Evolutionary conservation across 352 stramenopile genomes (phyloP).

Genomic region (Globisporangium nagaii): DNA sequence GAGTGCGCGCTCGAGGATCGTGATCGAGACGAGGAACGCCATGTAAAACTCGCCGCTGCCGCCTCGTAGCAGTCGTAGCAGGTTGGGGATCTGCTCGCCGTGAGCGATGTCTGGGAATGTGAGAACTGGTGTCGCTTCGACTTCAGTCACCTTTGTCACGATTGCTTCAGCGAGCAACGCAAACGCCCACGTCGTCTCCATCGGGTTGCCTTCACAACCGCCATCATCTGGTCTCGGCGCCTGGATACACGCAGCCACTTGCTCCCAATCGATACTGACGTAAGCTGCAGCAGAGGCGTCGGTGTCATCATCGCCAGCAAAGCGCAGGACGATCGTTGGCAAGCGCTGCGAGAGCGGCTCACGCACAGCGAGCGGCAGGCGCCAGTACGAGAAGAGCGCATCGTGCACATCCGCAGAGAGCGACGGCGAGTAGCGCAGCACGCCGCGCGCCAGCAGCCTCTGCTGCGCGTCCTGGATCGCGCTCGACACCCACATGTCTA

Average conservation of each 20-base stretch:
- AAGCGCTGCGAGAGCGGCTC: conserved; percentile 12
- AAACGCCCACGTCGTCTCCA: conserved; percentile 32
- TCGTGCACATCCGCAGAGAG: conserved; percentile 39
- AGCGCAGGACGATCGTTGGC: conserved; percentile 13
- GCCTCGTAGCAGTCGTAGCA: conserved; percentile 18
- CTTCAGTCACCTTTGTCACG: neutral
- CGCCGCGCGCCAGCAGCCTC: neutral
- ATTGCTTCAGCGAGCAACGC: conserved; percentile 27
- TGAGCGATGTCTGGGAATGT: neutral
- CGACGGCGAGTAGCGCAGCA: conserved; percentile 20
- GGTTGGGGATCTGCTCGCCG: conserved; percentile 13
- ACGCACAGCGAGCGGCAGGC: conserved; percentile 14
- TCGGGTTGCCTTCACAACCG: conserved; percentile 8
- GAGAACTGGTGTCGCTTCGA: neutral
- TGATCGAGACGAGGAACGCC: conserved; percentile 47
- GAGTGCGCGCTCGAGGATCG: conserved; percentile 51
- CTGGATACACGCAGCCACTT: conserved; percentile 13
- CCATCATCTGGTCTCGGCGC: neutral
- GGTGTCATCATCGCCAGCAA: conserved; percentile 11
- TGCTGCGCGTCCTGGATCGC: neutral
- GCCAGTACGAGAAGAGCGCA: conserved; percentile 48
- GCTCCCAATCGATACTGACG: conserved; percentile 17
- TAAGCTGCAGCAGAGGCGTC: neutral
- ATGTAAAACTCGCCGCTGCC: conserved; percentile 46
- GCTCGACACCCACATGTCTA: neutral